Conservation (phyloP, 164 flowering plant species). For the Magnolia kwangsiensis region DNA sequence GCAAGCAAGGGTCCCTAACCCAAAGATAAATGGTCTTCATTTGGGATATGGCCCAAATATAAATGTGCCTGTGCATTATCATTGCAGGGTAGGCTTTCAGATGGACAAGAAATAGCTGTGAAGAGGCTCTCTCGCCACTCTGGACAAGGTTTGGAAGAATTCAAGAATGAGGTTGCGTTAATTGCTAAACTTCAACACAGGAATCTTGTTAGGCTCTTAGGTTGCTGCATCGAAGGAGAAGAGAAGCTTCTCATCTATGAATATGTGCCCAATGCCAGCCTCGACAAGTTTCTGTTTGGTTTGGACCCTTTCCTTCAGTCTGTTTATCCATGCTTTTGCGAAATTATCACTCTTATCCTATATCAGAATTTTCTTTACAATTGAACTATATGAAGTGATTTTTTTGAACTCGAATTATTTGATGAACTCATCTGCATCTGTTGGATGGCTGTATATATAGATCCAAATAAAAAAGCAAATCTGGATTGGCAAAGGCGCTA, state of each 20-base stretch:
- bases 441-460: background rate
- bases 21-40: too few relatives aligned
- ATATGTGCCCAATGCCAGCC: constrained; percentile 33
- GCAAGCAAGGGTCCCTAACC: too few relatives aligned
- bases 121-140: constrained; percentile 38
- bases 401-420: background rate
- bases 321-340: background rate
- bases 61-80: background rate
- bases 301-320: background rate
- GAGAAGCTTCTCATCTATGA: constrained; percentile 43
- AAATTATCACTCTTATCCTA: background rate
- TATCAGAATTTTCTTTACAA: background rate
- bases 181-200: constrained; percentile 43
- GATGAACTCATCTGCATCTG: background rate
- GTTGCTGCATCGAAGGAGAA: constrained; percentile 30
- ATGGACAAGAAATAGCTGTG: constrained; percentile 38
- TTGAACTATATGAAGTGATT: background rate
- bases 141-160: constrained; percentile 32
- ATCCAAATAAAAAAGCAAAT: background rate
- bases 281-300: constrained; percentile 33
- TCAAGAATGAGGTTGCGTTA: constrained; percentile 34
- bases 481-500: constrained; percentile 26
- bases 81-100: constrained; percentile 27
- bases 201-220: constrained; percentile 39
- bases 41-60: too few relatives aligned